Conservation (phyloP, 2,329 filamentous ascomycete species). For the Ophiostoma fasciatum region DNA sequence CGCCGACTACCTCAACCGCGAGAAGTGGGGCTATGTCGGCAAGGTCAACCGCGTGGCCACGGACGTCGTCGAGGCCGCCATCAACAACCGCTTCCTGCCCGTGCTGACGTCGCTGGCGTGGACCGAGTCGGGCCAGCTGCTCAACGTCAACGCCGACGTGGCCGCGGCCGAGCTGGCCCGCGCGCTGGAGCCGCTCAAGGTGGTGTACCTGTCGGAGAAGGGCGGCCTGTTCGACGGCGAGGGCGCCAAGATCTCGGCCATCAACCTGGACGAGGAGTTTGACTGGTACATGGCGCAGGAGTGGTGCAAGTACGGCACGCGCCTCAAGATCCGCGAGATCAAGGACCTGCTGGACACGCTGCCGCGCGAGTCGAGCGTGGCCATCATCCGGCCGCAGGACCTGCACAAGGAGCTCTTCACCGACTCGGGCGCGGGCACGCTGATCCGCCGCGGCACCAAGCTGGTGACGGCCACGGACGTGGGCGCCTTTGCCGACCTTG, state of each 20-base stretch:
- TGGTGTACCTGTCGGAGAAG: conserved; percentile 97
- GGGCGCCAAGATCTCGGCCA: conserved; percentile 86
- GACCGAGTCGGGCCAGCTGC: conserved; percentile 74
- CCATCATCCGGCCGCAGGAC: conserved; percentile 92
- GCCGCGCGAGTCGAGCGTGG: conserved; percentile 83
- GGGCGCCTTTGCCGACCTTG: conserved; percentile 59
- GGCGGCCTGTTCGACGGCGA: conserved; percentile 90
- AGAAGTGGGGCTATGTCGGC: conserved; percentile 89
- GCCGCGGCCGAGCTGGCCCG: conserved; percentile 86
- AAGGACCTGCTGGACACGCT: conserved; percentile 83
- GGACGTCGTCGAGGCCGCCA: conserved; percentile 76
- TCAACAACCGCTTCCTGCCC: conserved; percentile 80
- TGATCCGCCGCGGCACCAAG: conserved; percentile 86
- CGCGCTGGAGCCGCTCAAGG: conserved; percentile 83
- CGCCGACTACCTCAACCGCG: conserved; percentile 89
- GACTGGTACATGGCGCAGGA: conserved; percentile 82
- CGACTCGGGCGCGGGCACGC: conserved; percentile 82
- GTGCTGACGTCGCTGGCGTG: conserved; percentile 96
- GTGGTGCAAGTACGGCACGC: conserved; percentile 90
- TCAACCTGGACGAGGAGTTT: conserved; percentile 95
- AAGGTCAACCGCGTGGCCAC: conserved; percentile 92
- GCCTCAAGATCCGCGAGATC: conserved; percentile 95
- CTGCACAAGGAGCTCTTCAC: conserved; percentile 96
- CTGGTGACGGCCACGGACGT: conserved; percentile 59
- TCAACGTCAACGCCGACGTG: conserved; percentile 97